Percentiles rank a stretch among this genome's conserved stretches.
Conservation (phyloP, 331 rosid species). For the Rosa hybrid region DNA sequence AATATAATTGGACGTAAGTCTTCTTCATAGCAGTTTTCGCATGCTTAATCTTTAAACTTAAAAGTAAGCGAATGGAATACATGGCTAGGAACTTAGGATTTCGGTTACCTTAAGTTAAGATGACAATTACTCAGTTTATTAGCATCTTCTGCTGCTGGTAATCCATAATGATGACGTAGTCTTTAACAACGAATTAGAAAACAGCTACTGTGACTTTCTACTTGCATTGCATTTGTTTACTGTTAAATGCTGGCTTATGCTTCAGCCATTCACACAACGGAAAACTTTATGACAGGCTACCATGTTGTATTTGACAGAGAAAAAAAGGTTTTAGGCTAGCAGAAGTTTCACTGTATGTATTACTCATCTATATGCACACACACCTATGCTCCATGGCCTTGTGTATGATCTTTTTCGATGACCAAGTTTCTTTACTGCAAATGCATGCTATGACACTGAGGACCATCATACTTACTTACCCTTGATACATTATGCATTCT, state of each 20-base stretch:
- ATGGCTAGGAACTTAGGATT: neutral
- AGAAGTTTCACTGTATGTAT: slow-evolving; percentile 74
- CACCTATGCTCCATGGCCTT: slow-evolving; percentile 17
- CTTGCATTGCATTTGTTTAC: slow-evolving; percentile 9
- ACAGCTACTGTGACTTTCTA: neutral
- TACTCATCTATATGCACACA: slow-evolving; percentile 20
- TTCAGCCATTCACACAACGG: slow-evolving; percentile 46
- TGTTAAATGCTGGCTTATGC: slow-evolving; percentile 19
- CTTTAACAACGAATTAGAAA: neutral
- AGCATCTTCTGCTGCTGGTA: neutral
- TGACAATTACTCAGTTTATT: neutral
- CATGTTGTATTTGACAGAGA: slow-evolving; percentile 85
- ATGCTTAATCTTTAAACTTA: slow-evolving; percentile 8
- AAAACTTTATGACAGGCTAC: slow-evolving; percentile 93
- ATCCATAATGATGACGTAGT: neutral
- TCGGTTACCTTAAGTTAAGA: neutral
- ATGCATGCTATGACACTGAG: slow-evolving; percentile 68
- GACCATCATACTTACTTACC: slow-evolving; percentile 35
- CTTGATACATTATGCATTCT: too few relatives aligned
- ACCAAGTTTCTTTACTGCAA: slow-evolving; percentile 24
- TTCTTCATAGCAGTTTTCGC: slow-evolving; percentile 16
- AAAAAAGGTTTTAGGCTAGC: slow-evolving; percentile 79
- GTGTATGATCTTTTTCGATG: slow-evolving; percentile 1
- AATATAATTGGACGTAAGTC: slow-evolving; percentile 77
- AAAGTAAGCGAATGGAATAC: slow-evolving; percentile 6